Evolutionary conservation across 164 flowering plant genomes (phyloP).

Genomic region (Tetracentron sinense): DNA sequence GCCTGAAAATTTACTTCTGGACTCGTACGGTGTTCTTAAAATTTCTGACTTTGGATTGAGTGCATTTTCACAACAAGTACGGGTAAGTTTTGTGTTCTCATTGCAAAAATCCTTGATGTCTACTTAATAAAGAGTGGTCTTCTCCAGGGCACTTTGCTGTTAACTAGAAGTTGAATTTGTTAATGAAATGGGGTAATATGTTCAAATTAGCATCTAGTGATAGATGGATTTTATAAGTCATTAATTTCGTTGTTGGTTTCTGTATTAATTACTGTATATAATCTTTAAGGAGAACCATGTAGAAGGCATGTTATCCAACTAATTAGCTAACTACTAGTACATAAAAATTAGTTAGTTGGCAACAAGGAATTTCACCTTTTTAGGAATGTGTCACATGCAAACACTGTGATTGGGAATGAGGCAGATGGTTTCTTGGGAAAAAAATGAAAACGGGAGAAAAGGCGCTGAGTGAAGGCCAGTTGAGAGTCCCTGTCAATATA

Average conservation of each 20-base stretch:
- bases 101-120: background rate
- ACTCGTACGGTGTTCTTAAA: slow-evolving; percentile 51
- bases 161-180: background rate
- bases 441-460: background rate
- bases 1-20: slow-evolving; percentile 69
- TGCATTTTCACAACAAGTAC: slow-evolving; percentile 52
- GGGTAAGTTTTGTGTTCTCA: slow-evolving; percentile 28
- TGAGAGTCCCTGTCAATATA: background rate
- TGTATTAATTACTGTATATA: background rate
- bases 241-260: background rate
- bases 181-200: background rate
- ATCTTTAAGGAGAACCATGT: background rate
- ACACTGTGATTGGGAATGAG: background rate
- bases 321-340: background rate
- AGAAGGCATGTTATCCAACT: background rate
- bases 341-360: background rate
- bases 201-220: background rate
- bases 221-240: background rate
- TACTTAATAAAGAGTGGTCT: background rate
- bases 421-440: background rate
- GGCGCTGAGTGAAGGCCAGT: background rate
- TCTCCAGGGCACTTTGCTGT: background rate
- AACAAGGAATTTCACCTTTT: too few species aligned
- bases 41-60: slow-evolving; percentile 73
- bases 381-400: background rate